phyloP scores from a whole-genome alignment of 495 filamentous ascomycete species.

The Annulohypoxylon nitens region DNA sequence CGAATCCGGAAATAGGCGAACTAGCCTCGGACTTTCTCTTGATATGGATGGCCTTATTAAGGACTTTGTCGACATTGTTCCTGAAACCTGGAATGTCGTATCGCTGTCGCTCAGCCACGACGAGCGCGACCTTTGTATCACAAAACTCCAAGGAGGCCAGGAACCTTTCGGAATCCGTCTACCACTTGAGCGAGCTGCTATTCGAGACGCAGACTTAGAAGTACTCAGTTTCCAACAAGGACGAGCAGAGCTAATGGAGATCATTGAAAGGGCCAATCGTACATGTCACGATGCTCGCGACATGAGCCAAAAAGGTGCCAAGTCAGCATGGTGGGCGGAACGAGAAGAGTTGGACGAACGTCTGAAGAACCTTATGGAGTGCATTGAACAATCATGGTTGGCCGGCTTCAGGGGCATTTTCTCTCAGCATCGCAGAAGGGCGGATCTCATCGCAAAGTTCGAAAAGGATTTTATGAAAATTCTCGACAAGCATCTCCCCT shows the following conservation, averaged over 20 bases:
- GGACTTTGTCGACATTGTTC: slow-evolving; percentile 85
- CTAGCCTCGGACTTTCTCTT: slow-evolving; percentile 55
- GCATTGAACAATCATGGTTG: slow-evolving; percentile 93
- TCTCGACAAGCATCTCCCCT: slow-evolving; percentile 89
- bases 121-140: slow-evolving; percentile 83
- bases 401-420: slow-evolving; percentile 94
- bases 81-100: slow-evolving; percentile 83
- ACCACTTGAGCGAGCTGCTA: slow-evolving; percentile 83
- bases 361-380: slow-evolving; percentile 80
- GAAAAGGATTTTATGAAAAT: slow-evolving; percentile 81
- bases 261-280: slow-evolving; percentile 81
- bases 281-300: slow-evolving; percentile 74
- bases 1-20: slow-evolving; percentile 45
- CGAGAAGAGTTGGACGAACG: slow-evolving; percentile 82
- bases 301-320: slow-evolving; percentile 68
- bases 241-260: slow-evolving; percentile 80
- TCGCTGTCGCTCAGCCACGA: slow-evolving; percentile 86
- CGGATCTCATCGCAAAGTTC: slow-evolving; percentile 77
- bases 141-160: slow-evolving; percentile 77
- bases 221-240: slow-evolving; percentile 86
- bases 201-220: slow-evolving; percentile 82
- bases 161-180: slow-evolving; percentile 87
- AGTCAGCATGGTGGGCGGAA: slow-evolving; percentile 88
- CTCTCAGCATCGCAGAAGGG: slow-evolving; percentile 72
- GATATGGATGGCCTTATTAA: slow-evolving; percentile 71